phyloP scores from a whole-genome alignment of 202 grass and related monocot species.

The Tripidium arundinaceum region DNA sequence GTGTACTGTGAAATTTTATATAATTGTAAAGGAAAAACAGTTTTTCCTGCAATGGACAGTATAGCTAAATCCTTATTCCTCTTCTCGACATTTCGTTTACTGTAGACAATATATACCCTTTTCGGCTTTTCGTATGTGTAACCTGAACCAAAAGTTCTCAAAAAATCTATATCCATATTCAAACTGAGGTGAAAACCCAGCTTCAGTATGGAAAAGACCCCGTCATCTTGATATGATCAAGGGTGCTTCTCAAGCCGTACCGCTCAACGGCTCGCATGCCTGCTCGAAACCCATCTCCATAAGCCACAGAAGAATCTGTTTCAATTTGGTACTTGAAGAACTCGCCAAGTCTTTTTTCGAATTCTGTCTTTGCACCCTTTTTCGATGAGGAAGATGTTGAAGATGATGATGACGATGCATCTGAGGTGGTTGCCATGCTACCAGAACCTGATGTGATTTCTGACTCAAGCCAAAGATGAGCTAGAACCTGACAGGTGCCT shows the following conservation, averaged over 20 bases:
- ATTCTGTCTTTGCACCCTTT: conserved; percentile 68
- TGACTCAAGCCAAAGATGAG: conserved; percentile 87
- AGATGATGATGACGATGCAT: conserved; percentile 51
- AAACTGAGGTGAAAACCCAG: neutral
- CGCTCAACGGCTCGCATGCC: conserved; percentile 61
- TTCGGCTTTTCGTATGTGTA: neutral
- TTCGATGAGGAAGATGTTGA: conserved; percentile 46
- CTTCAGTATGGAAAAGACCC: conserved; percentile 65
- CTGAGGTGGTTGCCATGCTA: conserved; percentile 46
- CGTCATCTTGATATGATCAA: conserved; percentile 76
- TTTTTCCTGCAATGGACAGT: neutral
- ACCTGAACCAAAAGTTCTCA: neutral
- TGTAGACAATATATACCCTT: conserved; percentile 3
- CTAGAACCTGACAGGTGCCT: conserved; percentile 95
- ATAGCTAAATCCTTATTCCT: neutral
- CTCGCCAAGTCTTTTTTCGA: conserved; percentile 80
- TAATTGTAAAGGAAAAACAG: neutral
- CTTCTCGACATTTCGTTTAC: neutral
- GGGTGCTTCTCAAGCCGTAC: conserved; percentile 77
- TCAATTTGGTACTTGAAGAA: conserved; percentile 94
- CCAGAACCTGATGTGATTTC: conserved; percentile 70
- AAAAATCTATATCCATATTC: conserved; percentile 6
- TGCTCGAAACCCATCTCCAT: conserved; percentile 87
- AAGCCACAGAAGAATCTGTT: conserved; percentile 62
- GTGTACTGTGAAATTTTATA: neutral